Evolutionary conservation across 1,284 basidiomycete genomes (phyloP).

Genomic region (Boletus mariae): DNA sequence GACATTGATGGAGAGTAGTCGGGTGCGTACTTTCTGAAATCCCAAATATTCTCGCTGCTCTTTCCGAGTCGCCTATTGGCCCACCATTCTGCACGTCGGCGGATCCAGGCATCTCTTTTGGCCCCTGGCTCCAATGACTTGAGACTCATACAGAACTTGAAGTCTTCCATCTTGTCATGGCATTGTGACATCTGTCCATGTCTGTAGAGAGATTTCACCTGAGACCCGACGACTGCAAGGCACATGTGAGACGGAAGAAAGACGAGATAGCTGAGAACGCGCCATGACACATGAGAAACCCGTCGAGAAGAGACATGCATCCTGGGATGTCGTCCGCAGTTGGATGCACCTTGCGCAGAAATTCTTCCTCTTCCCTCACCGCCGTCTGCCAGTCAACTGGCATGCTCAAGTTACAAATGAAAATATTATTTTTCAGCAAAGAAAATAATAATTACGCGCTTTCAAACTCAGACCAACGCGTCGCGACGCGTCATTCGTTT

Average conservation of each 20-base stretch:
- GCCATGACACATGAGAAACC: conserved; percentile 79
- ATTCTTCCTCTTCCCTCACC: conserved; percentile 62
- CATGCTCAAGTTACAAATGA: conserved; percentile 16
- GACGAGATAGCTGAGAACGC: conserved; percentile 20
- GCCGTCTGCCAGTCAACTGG: conserved; percentile 48
- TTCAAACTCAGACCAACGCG: conserved; percentile 37
- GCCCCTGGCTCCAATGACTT: conserved; percentile 77
- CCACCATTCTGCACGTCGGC: conserved; percentile 88
- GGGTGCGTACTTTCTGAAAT: conserved; percentile 61
- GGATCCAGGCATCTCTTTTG: conserved; percentile 80
- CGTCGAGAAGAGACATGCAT: conserved; percentile 77
- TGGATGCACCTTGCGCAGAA: conserved; percentile 62
- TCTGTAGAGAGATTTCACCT: conserved; percentile 84
- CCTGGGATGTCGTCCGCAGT: conserved; percentile 75
- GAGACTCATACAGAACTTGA: conserved; percentile 91
- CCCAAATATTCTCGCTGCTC: conserved; percentile 95
- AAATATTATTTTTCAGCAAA: conserved; percentile 1
- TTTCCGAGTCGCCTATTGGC: conserved; percentile 68
- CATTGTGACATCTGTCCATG: conserved; percentile 81
- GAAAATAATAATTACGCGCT: conserved; percentile 19
- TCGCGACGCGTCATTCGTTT: conserved; percentile 31
- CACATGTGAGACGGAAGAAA: conserved; percentile 9
- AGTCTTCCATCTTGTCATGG: conserved; percentile 80
- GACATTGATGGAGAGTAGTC: neutral
- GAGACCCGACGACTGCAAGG: conserved; percentile 68